Conservation (phyloP, 73 alveolate species). For the Tetrahymena elliotti region DNA sequence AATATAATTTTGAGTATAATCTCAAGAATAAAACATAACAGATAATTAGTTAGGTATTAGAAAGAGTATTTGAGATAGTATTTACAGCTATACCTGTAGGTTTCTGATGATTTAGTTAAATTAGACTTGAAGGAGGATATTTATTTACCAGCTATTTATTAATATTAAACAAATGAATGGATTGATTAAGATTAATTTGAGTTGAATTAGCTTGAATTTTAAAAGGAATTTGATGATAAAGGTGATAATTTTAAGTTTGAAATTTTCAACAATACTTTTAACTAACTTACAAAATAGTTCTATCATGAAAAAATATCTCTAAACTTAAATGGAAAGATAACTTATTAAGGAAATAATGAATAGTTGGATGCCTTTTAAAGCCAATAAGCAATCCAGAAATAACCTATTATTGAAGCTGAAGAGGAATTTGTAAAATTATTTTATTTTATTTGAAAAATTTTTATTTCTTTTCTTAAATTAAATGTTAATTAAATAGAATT, state of each 20-base stretch:
- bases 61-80: background rate
- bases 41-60: background rate
- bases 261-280: background rate
- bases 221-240: background rate
- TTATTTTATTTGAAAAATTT: background rate
- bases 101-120: background rate
- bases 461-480: background rate
- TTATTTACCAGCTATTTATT: background rate
- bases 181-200: background rate
- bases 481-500: background rate
- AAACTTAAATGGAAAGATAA: background rate
- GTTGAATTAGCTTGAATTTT: background rate
- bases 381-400: background rate
- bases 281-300: background rate
- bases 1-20: background rate
- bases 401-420: background rate
- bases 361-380: background rate
- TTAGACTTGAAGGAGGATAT: background rate
- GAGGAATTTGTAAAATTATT: background rate
- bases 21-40: background rate
- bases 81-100: background rate
- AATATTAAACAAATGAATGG: background rate
- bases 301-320: background rate
- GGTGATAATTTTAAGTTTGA: background rate
- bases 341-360: background rate